Percentiles rank a stretch among this genome's conserved stretches.
Conservation (phyloP, 1,139 yeast genomes). For the Pichia sp. region DNA sequence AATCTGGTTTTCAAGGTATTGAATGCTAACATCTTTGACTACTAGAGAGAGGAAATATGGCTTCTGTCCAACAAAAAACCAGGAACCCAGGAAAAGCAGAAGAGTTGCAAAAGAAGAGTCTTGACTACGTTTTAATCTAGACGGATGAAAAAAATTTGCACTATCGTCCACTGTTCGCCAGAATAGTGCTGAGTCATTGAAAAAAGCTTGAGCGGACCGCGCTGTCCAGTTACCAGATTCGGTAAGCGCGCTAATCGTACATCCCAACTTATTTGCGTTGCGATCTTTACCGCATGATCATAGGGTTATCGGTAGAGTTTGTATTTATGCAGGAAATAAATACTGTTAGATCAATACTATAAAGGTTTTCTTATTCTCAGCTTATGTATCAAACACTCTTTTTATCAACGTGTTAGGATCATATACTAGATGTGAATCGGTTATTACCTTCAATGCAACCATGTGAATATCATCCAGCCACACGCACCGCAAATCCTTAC, state of each 20-base stretch:
- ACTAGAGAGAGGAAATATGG: no score
- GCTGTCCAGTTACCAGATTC: slow-evolving; percentile 17
- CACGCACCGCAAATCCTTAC: slow-evolving; percentile 6
- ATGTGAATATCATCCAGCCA: slow-evolving; percentile 15
- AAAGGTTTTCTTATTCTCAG: background rate
- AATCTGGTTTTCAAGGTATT: slow-evolving; percentile 11
- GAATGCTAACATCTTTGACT: slow-evolving; percentile 15
- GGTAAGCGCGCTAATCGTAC: slow-evolving; percentile 20
- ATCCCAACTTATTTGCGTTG: no score
- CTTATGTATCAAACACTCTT: slow-evolving; percentile 3
- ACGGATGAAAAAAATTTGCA: slow-evolving; percentile 6
- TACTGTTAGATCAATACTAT: no score
- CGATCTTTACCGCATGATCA: no score
- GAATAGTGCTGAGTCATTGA: slow-evolving; percentile 1
- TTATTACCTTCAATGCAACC: slow-evolving; percentile 9
- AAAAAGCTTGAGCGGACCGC: slow-evolving; percentile 15
- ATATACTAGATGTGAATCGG: slow-evolving; percentile 5
- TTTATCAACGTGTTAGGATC: slow-evolving; percentile 7
- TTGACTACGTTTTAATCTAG: background rate
- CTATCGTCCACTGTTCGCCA: background rate
- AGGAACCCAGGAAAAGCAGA: background rate
- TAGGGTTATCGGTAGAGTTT: no score
- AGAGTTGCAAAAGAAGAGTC: background rate
- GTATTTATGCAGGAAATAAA: no score
- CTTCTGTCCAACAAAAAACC: background rate